These are phyloP conservation scores for Apiospora hydei DNA, from an alignment of 2,329 filamentous ascomycete genomes.

Conservation along the genomic window DNA sequence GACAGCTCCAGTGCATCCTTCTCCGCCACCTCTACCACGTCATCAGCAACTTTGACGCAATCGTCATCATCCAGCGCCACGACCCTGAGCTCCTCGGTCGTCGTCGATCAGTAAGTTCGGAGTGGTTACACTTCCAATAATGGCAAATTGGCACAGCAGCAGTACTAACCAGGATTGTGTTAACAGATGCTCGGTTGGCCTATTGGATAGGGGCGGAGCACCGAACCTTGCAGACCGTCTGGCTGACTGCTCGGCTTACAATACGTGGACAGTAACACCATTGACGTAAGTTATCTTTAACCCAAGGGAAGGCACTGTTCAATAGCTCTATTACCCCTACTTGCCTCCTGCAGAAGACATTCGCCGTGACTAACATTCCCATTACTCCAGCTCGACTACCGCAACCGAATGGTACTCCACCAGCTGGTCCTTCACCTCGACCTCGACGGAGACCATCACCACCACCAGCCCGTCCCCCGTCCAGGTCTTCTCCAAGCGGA, in stretches of 20 bases:
- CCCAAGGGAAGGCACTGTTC: too few species aligned
- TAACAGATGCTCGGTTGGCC: neutral
- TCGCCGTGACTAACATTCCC: neutral
- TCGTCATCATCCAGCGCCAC: too few species aligned
- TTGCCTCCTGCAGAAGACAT: neutral
- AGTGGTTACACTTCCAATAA: too few species aligned
- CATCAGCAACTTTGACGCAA: too few species aligned
- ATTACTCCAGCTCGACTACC: neutral
- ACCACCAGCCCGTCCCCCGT: neutral
- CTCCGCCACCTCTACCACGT: too few species aligned
- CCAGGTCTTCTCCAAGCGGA: neutral
- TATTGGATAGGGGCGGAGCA: neutral
- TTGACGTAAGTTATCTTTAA: neutral
- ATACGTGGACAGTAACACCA: neutral
- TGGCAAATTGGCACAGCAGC: too few species aligned
- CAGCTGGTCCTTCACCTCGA: neutral
- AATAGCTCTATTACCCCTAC: neutral
- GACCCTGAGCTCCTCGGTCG: too few species aligned
- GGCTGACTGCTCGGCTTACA: conserved; percentile 2
- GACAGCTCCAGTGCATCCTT: too few species aligned
- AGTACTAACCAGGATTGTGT: neutral
- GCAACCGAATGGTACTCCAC: neutral
- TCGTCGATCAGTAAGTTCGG: too few species aligned
- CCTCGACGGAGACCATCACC: neutral
- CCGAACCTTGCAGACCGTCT: neutral